Evolutionary conservation across 1,284 basidiomycete genomes (phyloP), one percentile per base, ranked within the genome.

Genomic region (Ustilago xerochloae): DNA sequence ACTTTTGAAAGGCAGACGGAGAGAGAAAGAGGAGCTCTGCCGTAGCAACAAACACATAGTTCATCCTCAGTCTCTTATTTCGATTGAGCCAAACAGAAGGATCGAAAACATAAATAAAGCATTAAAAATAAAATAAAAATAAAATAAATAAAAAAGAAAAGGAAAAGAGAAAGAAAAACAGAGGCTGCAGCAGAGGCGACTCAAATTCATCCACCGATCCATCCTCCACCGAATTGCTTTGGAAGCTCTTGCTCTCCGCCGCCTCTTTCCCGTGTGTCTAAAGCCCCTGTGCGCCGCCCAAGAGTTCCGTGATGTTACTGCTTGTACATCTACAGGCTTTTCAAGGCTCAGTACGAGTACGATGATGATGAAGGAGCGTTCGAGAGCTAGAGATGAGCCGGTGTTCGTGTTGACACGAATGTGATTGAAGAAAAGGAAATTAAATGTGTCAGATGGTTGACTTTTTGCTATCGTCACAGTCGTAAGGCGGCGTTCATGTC

Each of bases 131-230:
- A 38, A 33, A 22, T 38, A 36, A 24, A 35, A 36, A 2, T 20
- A 10, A 38, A n/a, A 38, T 6, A 39, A 38, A 22, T 24, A 7
- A 36, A 49, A 22, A 24, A 24, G 3, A 38, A 8, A 20, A 39
- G 10, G 39, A 51, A 6, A 28, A 28, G 16, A 52, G 13, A 12
- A 26, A 10, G 26, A 41, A 41, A 30, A 39, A 52, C 12, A 51
- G 8, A 51, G 49, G 12, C 24, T 51, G 49, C 49, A 38, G 22
- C 49, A 38, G n/a, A n/a, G 24, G 49, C 49, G 24, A 16, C 32
- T 26, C 12, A 38, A 24, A n/a, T 38, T 36, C 49, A 51, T 51
- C 35, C 33, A 26, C 41, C 41, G 41, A 43, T 43, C 41, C 41
- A 24, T 43, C 22, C 22, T 33, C 32, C n/a, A n/a, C n/a, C n/a